Conservation (phyloP, 345 rosid genomes). For the Anastatica hierochuntica region DNA sequence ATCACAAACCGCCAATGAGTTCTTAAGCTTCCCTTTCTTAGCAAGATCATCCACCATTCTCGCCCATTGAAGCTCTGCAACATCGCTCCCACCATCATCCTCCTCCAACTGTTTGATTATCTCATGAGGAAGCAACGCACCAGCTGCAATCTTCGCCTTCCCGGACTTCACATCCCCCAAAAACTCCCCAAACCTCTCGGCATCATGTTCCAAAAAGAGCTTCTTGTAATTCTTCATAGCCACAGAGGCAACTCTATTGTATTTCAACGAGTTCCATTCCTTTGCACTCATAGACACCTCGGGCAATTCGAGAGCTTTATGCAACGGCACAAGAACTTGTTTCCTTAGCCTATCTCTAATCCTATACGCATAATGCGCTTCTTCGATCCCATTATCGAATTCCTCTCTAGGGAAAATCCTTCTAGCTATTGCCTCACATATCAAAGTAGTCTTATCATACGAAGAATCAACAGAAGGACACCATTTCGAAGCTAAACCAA, state of each 20-base stretch:
- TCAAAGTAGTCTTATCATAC: conserved; percentile 21
- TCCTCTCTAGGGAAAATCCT: conserved; percentile 21
- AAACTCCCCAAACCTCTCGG: conserved; percentile 14
- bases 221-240: conserved; percentile 26
- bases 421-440: conserved; percentile 27
- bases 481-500: conserved; percentile 27
- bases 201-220: conserved; percentile 12
- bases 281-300: conserved; percentile 27
- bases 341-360: conserved; percentile 25
- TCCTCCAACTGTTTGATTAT: conserved; percentile 31
- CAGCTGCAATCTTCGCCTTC: conserved; percentile 37
- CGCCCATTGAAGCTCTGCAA: conserved; percentile 53
- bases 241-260: conserved; percentile 24
- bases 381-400: conserved; percentile 10
- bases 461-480: conserved; percentile 28
- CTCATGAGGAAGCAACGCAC: conserved; percentile 60
- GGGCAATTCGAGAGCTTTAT: conserved; percentile 17
- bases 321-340: conserved; percentile 24
- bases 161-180: conserved; percentile 15
- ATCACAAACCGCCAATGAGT: conserved; percentile 43
- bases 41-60: conserved; percentile 48
- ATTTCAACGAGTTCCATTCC: conserved; percentile 17
- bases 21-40: conserved; percentile 39
- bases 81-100: conserved; percentile 21
- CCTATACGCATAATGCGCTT: conserved; percentile 23